Evolutionary conservation across 768 basidiomycete species (phyloP), one percentile per base, ranked within the genome.

Genomic region (Tylopilus felleus): DNA sequence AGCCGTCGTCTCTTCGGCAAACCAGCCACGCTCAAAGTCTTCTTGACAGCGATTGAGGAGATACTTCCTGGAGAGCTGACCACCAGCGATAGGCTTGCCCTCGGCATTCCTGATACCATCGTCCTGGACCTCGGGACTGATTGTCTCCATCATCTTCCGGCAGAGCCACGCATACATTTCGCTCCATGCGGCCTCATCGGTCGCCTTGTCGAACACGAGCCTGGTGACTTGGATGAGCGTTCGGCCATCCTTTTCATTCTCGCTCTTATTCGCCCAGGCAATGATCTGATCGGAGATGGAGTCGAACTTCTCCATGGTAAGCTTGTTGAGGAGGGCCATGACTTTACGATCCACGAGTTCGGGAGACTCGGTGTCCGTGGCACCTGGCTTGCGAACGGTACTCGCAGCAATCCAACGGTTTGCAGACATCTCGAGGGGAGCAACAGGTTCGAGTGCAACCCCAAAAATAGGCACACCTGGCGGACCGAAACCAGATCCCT

Each of bases 131-230:
- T 88, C 85, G 28, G 85, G 77, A 53, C 86, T 92, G 69, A 98
- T 90, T 67, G 84, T 84, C 73, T 94, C 92, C 89, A 95, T 91
- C 84, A 97, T 89, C 80, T 93, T 91, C 60, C 92, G 79, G 68
- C 95, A 98, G 35, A 99, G 77, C 28, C 90, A 85, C 27, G 96
- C 96, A 69, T 99, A 98, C 93, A 98, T 97, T 76, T 92, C 89
- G 3, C 92, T 95, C 89, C 92, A 95, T 8, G 86, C 83, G 40
- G 92, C 92, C 70, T 97, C 95, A 70, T 97, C 94, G 8, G 92
- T 97, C 12, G 94, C 95, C 79, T 95, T 97, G 72, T 97, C 96
- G 70, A 97, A 98, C 28, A 98, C 90, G 49, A 97, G 86, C 53
- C 88, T 84, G 71, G 97, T 98, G 68, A 98, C 96, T 63, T 94